These are phyloP conservation scores for Kalanchoe fedtschenkoi DNA, from an alignment of 164 flowering plant genomes.

Conservation along the genomic window DNA sequence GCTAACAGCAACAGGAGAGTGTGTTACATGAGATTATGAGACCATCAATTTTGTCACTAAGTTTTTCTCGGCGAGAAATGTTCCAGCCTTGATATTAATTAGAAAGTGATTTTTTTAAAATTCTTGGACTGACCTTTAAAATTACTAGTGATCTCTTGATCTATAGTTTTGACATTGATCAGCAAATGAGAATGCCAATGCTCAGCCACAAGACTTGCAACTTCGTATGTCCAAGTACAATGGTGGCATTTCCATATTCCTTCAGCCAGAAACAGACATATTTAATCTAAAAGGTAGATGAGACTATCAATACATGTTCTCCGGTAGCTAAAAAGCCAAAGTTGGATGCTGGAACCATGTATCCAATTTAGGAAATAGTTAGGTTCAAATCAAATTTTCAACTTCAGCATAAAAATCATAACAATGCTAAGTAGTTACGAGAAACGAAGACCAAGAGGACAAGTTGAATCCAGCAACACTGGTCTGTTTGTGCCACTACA, in stretches of 20 bases:
- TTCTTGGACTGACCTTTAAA: neutral
- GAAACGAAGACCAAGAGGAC: neutral
- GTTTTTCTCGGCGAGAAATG: neutral
- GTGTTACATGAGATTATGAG: neutral
- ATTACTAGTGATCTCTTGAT: neutral
- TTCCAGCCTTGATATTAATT: neutral
- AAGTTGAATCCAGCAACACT: neutral
- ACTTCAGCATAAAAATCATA: neutral
- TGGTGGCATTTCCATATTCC: constrained; percentile 6
- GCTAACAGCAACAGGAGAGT: neutral
- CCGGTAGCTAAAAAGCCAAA: neutral
- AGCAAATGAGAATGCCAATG: constrained; percentile 2
- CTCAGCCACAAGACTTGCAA: neutral
- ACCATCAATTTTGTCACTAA: neutral
- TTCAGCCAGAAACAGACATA: constrained; percentile 5
- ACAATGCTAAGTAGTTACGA: neutral
- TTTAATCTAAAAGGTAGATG: neutral
- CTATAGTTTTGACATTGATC: neutral
- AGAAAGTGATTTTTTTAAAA: neutral
- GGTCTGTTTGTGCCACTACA: neutral
- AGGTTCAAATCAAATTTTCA: neutral
- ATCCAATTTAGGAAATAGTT: neutral
- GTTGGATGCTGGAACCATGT: neutral
- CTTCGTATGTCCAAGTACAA: constrained; percentile 1
- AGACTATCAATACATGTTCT: neutral